Evolutionary conservation across 208 protist species (phyloP), one percentile per base, ranked within the genome.

Genomic region (Leishmania major): DNA sequence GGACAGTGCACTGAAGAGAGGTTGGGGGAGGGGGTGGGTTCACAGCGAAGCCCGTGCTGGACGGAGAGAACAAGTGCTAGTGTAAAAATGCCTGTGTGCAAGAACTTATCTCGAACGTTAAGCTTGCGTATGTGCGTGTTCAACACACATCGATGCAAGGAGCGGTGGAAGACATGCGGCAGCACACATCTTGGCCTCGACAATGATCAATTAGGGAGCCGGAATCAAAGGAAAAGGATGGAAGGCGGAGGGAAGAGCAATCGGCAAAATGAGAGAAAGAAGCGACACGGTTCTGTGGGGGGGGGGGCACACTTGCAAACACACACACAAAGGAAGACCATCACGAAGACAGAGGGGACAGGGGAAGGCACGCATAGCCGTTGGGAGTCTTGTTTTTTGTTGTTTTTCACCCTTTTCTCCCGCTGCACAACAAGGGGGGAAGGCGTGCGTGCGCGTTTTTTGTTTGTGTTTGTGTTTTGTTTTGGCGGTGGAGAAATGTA

Each of bases 231-330:
- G 25, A 35, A n/a, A 45, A 55, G 15, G 15, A 7, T 6, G 2
- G 11, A 2, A 28, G 53, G 57, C 35, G 19, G 13, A 75, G 17
- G 22, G n/a, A 10, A 69, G 43, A 74, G 49, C 25, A 22, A 73
- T 40, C 28, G 8, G 49, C 37, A 49, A 75, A 74, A 80, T 60
- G 64, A 74, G 78, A 84, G 71, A 81, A 77, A 78, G 31, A 71
- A 71, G 37, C 37, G 22, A n/a, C 22, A 28, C 37, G 31, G 66
- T 45, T n/a, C 47, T 35, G 69, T 79, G 57, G 17, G 67, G 11
- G 28, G 49, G 79, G 5, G 59, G 25, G 59, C 4, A 35, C 28
- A 55, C 31, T 51, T 15, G 35, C 19, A 81, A 2, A 47, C n/a
- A 60, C 28, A 66, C 22, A 76, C 19, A 57, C 43, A 78, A 79